Base-by-base conservation (phyloP, 306 rosid species). In the Vigna nakashimae region DNA sequence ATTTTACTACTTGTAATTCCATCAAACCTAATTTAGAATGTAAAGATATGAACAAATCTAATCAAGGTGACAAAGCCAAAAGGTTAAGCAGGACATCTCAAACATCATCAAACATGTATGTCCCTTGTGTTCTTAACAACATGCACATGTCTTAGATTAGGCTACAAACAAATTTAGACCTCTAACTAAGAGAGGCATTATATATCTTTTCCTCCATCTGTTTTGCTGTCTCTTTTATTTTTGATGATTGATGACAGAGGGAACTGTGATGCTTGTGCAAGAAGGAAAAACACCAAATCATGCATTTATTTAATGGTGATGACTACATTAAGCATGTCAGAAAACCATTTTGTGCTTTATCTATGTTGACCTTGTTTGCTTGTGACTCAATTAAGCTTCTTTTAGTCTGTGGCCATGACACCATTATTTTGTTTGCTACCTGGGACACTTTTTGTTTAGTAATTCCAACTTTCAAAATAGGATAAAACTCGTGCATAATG, bases 61-160 rank as follows among this genome's bases (percentile, higher is more conserved):
- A 6, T 18, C 0, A 18, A 59, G 0, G 7, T 4, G 43, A 14
- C 10, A 60, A 5, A 59, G 79, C 74, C 42, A 43, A 34, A 76
- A 70, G 7, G 55, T 71, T 52, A 76, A 46, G 79, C 50, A 77
- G 79, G 82, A 76, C 71, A 43, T 71, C 69, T 42, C 17, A 45
- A 40, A 49, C 45, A 64, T 17, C 60, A 55, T 45, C 45, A 43
- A 51, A 26, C 32, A 55, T 62, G 73, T 62, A 34, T 62, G 67
- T 69, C 22, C 52, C 48, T 42, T 69, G 68, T 69, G 73, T 42
- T 18, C 69, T 42, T 24, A 14, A n/a, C 28, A 7, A 58, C 34
- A 60, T 51, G 74, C 69, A 63, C 69, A 76, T 82, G 78, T 26
- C 46, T 74, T 53, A 20, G 45, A 60, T 60, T 50, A 49, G 30